Evolutionary conservation across 768 basidiomycete genomes (phyloP).

Genomic region (Mycena polygramma): DNA sequence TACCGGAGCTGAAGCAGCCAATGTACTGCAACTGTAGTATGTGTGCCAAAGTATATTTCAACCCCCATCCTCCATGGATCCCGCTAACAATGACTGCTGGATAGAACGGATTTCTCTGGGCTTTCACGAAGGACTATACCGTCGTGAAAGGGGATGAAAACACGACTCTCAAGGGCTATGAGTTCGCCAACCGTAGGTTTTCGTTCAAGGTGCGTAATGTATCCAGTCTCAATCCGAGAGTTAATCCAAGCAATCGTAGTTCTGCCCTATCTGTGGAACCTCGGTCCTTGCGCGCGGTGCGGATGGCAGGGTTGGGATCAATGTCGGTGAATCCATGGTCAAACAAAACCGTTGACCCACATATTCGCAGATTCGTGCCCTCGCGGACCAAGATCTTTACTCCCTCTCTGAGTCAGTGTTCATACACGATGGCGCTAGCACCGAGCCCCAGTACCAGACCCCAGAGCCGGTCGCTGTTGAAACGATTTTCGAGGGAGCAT

Average conservation of each 20-base stretch:
- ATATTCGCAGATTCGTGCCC: conserved; percentile 12
- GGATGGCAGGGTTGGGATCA: conserved; percentile 1
- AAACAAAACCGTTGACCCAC: background rate
- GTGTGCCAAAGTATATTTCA: no score
- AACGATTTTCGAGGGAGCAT: conserved; percentile 9
- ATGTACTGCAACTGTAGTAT: conserved; percentile 17
- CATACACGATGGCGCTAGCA: background rate
- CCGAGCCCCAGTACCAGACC: background rate
- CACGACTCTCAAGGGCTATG: conserved; percentile 18
- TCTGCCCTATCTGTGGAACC: conserved; percentile 30
- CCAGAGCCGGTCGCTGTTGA: conserved; percentile 14
- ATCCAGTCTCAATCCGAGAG: no score
- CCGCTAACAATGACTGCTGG: no score
- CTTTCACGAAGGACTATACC: conserved; percentile 1
- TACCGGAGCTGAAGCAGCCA: conserved; percentile 11
- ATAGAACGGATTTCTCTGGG: conserved; percentile 33
- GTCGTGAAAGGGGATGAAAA: conserved; percentile 31
- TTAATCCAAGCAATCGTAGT: background rate
- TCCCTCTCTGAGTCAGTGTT: background rate
- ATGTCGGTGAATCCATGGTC: background rate
- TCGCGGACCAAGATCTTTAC: conserved; percentile 1
- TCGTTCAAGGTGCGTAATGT: conserved; percentile 18
- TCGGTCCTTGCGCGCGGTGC: conserved; percentile 11
- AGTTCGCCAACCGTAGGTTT: conserved; percentile 20
- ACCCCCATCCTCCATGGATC: no score